Evolutionary conservation across 768 basidiomycete species (phyloP).

Genomic region (Chiua virens): DNA sequence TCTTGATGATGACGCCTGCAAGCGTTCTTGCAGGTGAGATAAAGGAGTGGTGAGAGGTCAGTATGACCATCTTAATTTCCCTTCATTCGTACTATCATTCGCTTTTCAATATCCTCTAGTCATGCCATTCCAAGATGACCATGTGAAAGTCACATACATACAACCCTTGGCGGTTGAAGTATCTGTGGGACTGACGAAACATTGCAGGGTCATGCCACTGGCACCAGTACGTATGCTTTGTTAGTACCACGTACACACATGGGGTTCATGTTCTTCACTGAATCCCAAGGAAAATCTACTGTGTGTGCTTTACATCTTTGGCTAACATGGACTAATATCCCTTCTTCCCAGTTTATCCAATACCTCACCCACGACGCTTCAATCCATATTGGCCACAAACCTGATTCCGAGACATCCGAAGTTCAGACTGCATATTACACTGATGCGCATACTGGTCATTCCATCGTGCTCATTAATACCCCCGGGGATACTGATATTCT

Average conservation of each 20-base stretch:
- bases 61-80: too few relatives aligned
- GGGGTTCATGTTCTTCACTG: not conserved
- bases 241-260: too few relatives aligned
- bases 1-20: too few relatives aligned
- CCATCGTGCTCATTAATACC: constrained; percentile 20
- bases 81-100: too few relatives aligned
- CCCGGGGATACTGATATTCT: constrained; percentile 12
- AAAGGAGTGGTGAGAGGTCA: too few relatives aligned
- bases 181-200: too few relatives aligned
- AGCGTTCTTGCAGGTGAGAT: too few relatives aligned
- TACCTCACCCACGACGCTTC: constrained; percentile 2
- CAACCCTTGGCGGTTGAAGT: constrained; percentile 5
- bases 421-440: not conserved
- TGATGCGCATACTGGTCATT: not conserved
- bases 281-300: constrained; percentile 4
- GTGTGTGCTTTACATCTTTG: not conserved
- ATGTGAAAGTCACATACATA: constrained; percentile 42
- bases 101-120: too few relatives aligned
- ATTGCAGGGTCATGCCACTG: constrained; percentile 6
- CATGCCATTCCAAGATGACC: too few relatives aligned
- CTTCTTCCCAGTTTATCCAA: not conserved
- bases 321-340: not conserved
- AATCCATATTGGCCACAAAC: constrained; percentile 5
- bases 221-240: not conserved
- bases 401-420: constrained; percentile 7